Conservation (phyloP, 2,329 filamentous ascomycete genomes). For the Penicillium sp. region DNA sequence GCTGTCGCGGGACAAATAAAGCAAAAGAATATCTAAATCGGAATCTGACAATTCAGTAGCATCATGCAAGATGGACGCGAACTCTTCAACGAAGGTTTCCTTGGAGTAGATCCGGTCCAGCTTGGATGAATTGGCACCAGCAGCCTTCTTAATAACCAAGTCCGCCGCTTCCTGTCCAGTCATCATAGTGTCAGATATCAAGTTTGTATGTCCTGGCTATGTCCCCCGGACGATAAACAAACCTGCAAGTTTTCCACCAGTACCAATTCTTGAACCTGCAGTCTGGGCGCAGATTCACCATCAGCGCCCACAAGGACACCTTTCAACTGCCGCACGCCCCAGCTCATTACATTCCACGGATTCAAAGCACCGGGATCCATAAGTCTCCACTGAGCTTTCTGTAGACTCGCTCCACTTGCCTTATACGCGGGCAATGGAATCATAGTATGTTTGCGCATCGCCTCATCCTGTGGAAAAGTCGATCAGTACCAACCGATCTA, state of each 20-base stretch:
- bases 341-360: constrained; percentile 70
- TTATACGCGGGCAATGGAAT: constrained; percentile 72
- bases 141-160: constrained; percentile 52
- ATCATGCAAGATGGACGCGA: constrained; percentile 55
- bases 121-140: constrained; percentile 48
- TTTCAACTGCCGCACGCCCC: constrained; percentile 73
- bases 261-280: constrained; percentile 48
- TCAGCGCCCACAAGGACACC: constrained; percentile 52
- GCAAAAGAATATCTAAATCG: constrained; percentile 71
- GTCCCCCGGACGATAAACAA: constrained; percentile 6
- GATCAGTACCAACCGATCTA: constrained; percentile 1
- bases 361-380: constrained; percentile 49
- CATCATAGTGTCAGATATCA: not conserved
- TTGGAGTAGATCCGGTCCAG: constrained; percentile 70
- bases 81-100: constrained; percentile 62
- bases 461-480: constrained; percentile 58
- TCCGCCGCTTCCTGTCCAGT: constrained; percentile 53
- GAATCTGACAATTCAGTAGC: constrained; percentile 56
- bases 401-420: constrained; percentile 67
- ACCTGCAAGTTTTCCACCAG: constrained; percentile 61
- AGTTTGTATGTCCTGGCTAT: not conserved
- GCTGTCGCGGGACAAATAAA: constrained; percentile 69
- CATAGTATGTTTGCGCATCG: constrained; percentile 67
- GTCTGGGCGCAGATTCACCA: constrained; percentile 30
- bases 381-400: constrained; percentile 65